Evolutionary conservation across 2,329 filamentous ascomycete species (phyloP).

Genomic region (Coniochaeta sp.): DNA sequence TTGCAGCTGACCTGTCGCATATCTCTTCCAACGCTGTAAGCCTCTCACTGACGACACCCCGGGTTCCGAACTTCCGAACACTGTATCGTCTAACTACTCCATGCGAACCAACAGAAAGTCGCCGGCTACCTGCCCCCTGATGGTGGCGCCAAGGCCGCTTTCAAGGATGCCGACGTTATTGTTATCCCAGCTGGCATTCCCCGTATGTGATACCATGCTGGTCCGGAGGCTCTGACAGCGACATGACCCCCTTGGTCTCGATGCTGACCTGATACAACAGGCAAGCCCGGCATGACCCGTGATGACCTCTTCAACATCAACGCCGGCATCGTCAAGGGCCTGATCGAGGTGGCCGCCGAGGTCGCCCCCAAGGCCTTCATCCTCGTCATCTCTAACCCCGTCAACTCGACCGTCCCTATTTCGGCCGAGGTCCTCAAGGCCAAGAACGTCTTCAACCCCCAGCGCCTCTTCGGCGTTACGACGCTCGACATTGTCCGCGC

Average conservation of each 20-base stretch:
- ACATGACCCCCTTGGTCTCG: neutral
- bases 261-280: slow-evolving; percentile 34
- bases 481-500: slow-evolving; percentile 97
- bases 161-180: slow-evolving; percentile 91
- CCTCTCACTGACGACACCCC: neutral
- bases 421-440: slow-evolving; percentile 94
- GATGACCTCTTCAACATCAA: slow-evolving; percentile 99
- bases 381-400: slow-evolving; percentile 97
- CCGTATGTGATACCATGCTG: slow-evolving; percentile 50
- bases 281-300: slow-evolving; percentile 98
- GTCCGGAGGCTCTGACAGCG: neutral
- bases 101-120: slow-evolving; percentile 54
- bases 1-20: slow-evolving; percentile 93
- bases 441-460: slow-evolving; percentile 86
- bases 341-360: slow-evolving; percentile 83
- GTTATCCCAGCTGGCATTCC: slow-evolving; percentile 98
- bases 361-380: slow-evolving; percentile 88
- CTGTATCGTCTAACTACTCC: neutral
- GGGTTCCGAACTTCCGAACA: neutral
- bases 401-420: slow-evolving; percentile 98
- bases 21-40: slow-evolving; percentile 81
- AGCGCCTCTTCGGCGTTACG: slow-evolving; percentile 96
- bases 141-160: slow-evolving; percentile 76
- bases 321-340: slow-evolving; percentile 90
- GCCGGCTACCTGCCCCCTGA: slow-evolving; percentile 82